Evolutionary conservation across 1,284 basidiomycete species (phyloP).

Genomic region (Trametes sp.): DNA sequence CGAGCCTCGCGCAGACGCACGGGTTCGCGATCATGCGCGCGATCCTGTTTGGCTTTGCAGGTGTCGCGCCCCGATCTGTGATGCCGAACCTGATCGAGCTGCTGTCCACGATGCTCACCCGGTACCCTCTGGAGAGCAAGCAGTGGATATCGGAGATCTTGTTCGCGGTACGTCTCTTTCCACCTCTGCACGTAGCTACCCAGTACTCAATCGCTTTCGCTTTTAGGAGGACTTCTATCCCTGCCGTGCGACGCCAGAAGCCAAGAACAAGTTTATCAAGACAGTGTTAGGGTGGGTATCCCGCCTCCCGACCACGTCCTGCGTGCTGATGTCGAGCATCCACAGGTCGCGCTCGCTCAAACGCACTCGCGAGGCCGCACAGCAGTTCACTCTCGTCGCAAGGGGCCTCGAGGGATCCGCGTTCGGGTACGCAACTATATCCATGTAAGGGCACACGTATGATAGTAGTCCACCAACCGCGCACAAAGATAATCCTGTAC

Average conservation of each 20-base stretch:
- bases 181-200: too few species aligned
- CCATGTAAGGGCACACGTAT: constrained; percentile 37
- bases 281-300: constrained; percentile 70
- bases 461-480: background rate
- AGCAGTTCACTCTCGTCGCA: constrained; percentile 78
- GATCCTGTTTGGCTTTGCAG: constrained; percentile 79
- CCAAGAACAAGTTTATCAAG: constrained; percentile 82
- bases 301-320: too few species aligned
- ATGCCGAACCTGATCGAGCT: constrained; percentile 86
- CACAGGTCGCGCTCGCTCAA: constrained; percentile 68
- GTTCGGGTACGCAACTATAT: constrained; percentile 69
- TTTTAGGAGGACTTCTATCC: constrained; percentile 68
- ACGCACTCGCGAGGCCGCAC: constrained; percentile 74
- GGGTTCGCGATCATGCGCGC: constrained; percentile 77
- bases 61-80: constrained; percentile 83
- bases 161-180: constrained; percentile 63
- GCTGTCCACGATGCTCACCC: constrained; percentile 67
- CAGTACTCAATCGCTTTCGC: too few species aligned
- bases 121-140: constrained; percentile 60
- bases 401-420: constrained; percentile 78
- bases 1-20: constrained; percentile 62
- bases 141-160: constrained; percentile 79
- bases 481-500: background rate
- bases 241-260: constrained; percentile 69
- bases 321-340: background rate